phyloP scores from a whole-genome alignment of 371 early-diverging fungal genomes.

The Massospora cicadina region DNA sequence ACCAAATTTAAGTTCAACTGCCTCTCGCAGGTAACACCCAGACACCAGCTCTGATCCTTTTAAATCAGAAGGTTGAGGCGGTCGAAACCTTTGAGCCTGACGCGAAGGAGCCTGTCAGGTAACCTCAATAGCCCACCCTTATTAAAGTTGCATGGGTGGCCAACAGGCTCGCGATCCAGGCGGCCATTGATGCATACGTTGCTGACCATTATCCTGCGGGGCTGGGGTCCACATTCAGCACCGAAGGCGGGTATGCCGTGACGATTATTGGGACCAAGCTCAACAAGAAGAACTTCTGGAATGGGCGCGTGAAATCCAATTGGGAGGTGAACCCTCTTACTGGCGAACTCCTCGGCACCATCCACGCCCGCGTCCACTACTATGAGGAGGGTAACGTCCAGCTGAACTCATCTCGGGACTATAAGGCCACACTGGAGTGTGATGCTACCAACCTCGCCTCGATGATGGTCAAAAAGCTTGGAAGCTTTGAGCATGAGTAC shows the following conservation, averaged over 20 bases:
- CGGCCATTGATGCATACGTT: conserved; percentile 36
- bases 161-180: conserved; percentile 38
- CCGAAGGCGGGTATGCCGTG: conserved; percentile 30
- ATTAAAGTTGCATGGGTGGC: neutral
- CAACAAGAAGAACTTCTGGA: conserved; percentile 86
- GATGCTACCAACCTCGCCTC: neutral
- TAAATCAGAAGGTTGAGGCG: conserved; percentile 29
- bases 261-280: conserved; percentile 76
- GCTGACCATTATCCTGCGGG: conserved; percentile 66
- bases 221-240: conserved; percentile 37
- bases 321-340: conserved; percentile 47
- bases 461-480: neutral
- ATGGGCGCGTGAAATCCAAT: conserved; percentile 76
- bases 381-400: conserved; percentile 98
- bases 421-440: conserved; percentile 19
- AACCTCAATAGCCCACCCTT: conserved; percentile 8
- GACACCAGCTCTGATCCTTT: neutral
- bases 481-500: conserved; percentile 47
- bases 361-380: conserved; percentile 78
- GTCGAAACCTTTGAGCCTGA: conserved; percentile 31
- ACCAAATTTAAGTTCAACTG: conserved; percentile 54
- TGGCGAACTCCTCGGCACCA: conserved; percentile 40
- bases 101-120: conserved; percentile 29
- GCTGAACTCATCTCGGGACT: conserved; percentile 52
- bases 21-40: conserved; percentile 32